Evolutionary conservation across 2,329 filamentous ascomycete genomes (phyloP).

Genomic region (Dothideomycetes sp.): DNA sequence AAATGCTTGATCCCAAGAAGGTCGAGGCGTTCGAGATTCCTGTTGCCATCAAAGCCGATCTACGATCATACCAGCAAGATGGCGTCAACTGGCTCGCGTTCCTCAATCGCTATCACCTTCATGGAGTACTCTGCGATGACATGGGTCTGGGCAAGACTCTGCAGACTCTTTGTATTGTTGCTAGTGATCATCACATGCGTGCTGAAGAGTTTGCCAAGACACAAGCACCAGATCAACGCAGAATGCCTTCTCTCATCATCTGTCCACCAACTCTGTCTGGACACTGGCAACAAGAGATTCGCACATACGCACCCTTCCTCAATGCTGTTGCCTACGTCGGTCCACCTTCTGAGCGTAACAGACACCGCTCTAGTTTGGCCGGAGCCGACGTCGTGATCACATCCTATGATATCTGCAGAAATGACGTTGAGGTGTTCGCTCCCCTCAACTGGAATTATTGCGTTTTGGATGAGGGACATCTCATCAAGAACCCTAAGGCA

Average conservation of each 20-base stretch:
- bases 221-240: slow-evolving; percentile 64
- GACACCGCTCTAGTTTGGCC: slow-evolving; percentile 58
- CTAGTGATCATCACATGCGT: slow-evolving; percentile 90
- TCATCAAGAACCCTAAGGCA: slow-evolving; percentile 97
- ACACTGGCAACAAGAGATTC: slow-evolving; percentile 98
- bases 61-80: slow-evolving; percentile 95
- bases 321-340: slow-evolving; percentile 85
- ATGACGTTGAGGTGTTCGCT: slow-evolving; percentile 77
- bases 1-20: slow-evolving; percentile 94
- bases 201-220: slow-evolving; percentile 85
- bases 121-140: slow-evolving; percentile 96
- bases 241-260: slow-evolving; percentile 83
- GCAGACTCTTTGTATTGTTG: slow-evolving; percentile 95
- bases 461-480: slow-evolving; percentile 90
- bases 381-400: slow-evolving; percentile 90
- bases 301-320: slow-evolving; percentile 89
- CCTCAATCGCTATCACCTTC: slow-evolving; percentile 93
- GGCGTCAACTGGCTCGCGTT: slow-evolving; percentile 98
- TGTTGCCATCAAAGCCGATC: slow-evolving; percentile 91
- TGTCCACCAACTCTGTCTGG: slow-evolving; percentile 94
- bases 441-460: slow-evolving; percentile 94
- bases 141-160: slow-evolving; percentile 98
- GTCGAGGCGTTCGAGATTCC: slow-evolving; percentile 90
- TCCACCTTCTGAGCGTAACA: slow-evolving; percentile 68
- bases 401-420: slow-evolving; percentile 95